Evolutionary conservation across 2,329 filamentous ascomycete genomes (phyloP).

Genomic region (Colletotrichum sansevieriae): DNA sequence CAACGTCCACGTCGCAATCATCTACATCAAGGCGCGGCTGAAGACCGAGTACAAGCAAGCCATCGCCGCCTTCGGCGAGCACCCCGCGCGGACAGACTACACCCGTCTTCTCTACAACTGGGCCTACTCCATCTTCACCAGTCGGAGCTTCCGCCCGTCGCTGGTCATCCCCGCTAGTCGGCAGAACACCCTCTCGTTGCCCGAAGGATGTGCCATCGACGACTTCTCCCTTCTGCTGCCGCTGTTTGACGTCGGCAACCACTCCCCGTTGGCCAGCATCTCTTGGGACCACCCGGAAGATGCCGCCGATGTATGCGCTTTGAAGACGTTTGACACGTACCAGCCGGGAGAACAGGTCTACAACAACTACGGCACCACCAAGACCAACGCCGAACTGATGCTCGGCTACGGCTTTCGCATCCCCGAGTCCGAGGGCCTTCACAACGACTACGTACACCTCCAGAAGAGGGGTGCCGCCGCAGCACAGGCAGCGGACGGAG

Average conservation of each 20-base stretch:
- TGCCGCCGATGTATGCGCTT: conserved; percentile 53
- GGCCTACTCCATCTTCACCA: conserved; percentile 75
- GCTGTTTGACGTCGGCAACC: conserved; percentile 79
- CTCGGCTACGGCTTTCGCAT: conserved; percentile 74
- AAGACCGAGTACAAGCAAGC: conserved; percentile 61
- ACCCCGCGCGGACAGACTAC: conserved; percentile 53
- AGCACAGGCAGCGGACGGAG: conserved; percentile 41
- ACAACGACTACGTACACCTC: conserved; percentile 72
- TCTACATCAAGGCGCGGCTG: conserved; percentile 61
- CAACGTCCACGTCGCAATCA: conserved; percentile 63
- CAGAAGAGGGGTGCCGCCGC: conserved; percentile 56
- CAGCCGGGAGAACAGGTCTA: conserved; percentile 67
- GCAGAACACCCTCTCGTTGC: conserved; percentile 48
- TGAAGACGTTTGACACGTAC: conserved; percentile 55
- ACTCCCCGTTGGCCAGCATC: conserved; percentile 71
- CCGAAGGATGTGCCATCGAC: conserved; percentile 60
- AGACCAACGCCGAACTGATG: conserved; percentile 79
- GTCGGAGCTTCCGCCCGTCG: conserved; percentile 73
- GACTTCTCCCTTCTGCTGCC: conserved; percentile 78
- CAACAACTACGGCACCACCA: conserved; percentile 78
- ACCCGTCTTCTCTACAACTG: conserved; percentile 69
- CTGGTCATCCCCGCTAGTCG: conserved; percentile 61
- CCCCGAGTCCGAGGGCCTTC: conserved; percentile 59
- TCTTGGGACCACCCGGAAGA: conserved; percentile 68
- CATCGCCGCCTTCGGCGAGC: conserved; percentile 46